Percentiles rank a stretch among this genome's conserved stretches.
Evolutionary conservation across 805 yeast species (phyloP).

Genomic region (Candida methanosorbosa): DNA sequence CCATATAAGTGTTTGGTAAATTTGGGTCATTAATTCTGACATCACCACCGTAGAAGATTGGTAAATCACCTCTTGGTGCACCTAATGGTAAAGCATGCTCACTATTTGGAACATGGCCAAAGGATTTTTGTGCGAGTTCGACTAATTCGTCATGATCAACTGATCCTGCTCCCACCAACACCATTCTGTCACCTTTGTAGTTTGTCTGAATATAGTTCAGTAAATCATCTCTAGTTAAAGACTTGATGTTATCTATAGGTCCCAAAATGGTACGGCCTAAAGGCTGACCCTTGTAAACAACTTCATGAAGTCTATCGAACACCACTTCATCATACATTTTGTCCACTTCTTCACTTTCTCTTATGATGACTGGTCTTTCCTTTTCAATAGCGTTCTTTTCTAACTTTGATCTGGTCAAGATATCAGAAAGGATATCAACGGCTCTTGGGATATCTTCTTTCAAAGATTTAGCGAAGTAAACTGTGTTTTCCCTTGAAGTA

Average conservation of each 20-base stretch:
- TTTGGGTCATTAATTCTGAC: conserved; percentile 74
- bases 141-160: conserved; percentile 85
- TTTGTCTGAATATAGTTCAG: conserved; percentile 73
- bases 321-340: conserved; percentile 98
- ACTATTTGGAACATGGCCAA: conserved; percentile 57
- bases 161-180: conserved; percentile 93
- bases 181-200: conserved; percentile 96
- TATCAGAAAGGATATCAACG: conserved; percentile 83
- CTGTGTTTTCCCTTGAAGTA: conserved; percentile 96
- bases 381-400: conserved; percentile 84
- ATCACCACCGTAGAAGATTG: conserved; percentile 81
- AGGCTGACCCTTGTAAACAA: conserved; percentile 84
- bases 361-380: conserved; percentile 91
- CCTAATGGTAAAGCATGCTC: conserved; percentile 60
- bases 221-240: conserved; percentile 70
- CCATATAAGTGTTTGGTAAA: conserved; percentile 84
- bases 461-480: conserved; percentile 86
- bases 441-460: conserved; percentile 74
- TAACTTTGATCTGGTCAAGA: conserved; percentile 76
- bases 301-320: conserved; percentile 92
- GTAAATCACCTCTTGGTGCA: conserved; percentile 62
- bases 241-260: conserved; percentile 79
- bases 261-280: conserved; percentile 96
- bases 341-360: conserved; percentile 97
- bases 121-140: conserved; percentile 61